Evolutionary conservation across 805 yeast species (phyloP), one percentile per base, ranked within the genome.

Genomic region (Kazachstania kunashirensis): DNA sequence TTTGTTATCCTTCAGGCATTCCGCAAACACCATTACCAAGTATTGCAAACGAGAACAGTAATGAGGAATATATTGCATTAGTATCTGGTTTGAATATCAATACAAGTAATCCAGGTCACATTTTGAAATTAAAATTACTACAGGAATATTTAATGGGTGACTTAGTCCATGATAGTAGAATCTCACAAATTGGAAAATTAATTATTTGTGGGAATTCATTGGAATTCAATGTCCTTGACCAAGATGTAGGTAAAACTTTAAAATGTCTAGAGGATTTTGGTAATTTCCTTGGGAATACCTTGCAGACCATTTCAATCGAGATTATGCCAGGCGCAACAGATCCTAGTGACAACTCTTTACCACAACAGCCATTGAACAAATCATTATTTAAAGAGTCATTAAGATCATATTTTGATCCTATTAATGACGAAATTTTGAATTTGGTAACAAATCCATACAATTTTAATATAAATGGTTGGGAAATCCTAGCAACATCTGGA

Each of bases 291-390:
- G 53, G 66, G 2, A 78, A 79, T 11, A 42, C 84, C 1, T 60
- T 78, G 3, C 57, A 66, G 6, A 65, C 80, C 2, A 59, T 85
- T 13, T 81, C 94, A 0, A 76, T 88, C 6, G 72, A 79, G 29
- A 49, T 92, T 2, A 68, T 92, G 77, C 95, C 98, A 0, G 97
- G 98, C 4, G 70, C 64, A 6, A 60, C 68, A 4, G 98, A 92
- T 55, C 95, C 96, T 0, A 77, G 84, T n/a, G 94, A 83, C 42
- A 62, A 71, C 13, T 73, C 88, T 34, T 59, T 85, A 39, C 98
- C 98, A 1, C 96, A 92, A 57, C 95, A 82, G 55, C 82, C 94
- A 2, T 53, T 92, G n/a, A 96, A 89, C 54, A 66, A 66, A 36
- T 79, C 94, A 0, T 67, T 89, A 39, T 77, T 92, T 49, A 63